Evolutionary conservation across 192 early-diverging fungal species (phyloP).

Genomic region (Pilaira anomala): DNA sequence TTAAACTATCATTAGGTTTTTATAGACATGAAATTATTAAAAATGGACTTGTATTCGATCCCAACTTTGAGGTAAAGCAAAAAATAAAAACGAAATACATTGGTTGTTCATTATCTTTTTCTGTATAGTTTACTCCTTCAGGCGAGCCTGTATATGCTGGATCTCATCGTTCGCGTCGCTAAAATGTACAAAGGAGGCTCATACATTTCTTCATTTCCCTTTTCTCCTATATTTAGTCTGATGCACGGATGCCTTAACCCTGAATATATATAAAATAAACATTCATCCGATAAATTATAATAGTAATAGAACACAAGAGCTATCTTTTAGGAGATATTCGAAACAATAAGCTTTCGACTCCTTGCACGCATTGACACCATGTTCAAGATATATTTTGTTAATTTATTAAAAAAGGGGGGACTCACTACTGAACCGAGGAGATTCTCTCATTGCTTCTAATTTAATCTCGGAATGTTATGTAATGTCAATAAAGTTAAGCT

Average conservation of each 20-base stretch:
- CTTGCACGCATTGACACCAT: no score
- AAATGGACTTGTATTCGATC: conserved; percentile 48
- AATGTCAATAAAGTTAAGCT: no score
- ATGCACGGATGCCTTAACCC: no score
- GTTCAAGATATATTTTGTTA: no score
- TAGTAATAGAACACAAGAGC: not conserved
- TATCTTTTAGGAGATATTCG: no score
- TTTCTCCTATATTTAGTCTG: not conserved
- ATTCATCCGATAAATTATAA: not conserved
- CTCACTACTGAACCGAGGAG: no score
- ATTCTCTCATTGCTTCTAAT: no score
- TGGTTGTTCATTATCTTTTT: not conserved
- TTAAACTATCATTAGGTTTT: conserved; percentile 35
- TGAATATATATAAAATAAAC: not conserved
- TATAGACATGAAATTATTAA: conserved; percentile 50
- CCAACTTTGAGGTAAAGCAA: conserved; percentile 42
- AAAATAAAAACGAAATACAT: not conserved
- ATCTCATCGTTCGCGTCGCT: conserved; percentile 10
- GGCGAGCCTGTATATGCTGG: conserved; percentile 29
- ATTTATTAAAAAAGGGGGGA: no score
- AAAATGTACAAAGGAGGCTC: not conserved
- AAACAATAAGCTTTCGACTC: no score
- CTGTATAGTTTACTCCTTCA: conserved; percentile 26
- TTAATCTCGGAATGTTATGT: no score
- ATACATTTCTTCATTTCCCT: not conserved